These are phyloP conservation scores for Tolypocladium inflatum DNA, from an alignment of 2,329 filamentous ascomycete species.

Conservation along the genomic window DNA sequence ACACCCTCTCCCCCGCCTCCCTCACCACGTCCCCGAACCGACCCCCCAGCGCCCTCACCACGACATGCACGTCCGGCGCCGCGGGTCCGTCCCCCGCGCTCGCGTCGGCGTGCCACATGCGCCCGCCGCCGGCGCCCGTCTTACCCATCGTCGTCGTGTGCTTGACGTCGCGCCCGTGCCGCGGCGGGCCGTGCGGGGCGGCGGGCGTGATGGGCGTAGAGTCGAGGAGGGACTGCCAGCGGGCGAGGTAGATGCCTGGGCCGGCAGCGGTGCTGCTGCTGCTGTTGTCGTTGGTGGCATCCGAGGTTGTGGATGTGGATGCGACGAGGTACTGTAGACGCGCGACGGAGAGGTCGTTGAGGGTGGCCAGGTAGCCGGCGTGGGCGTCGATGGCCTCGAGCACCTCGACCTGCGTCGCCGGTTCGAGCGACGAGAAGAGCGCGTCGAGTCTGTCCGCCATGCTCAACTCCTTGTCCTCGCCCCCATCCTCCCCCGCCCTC, in stretches of 20 bases:
- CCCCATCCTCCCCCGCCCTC: slow-evolving; percentile 14
- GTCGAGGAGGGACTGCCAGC: slow-evolving; percentile 65
- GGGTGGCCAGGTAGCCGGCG: slow-evolving; percentile 44
- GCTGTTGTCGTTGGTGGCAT: slow-evolving; percentile 5
- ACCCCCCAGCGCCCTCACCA: slow-evolving; percentile 24
- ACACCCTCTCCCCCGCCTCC: slow-evolving; percentile 9
- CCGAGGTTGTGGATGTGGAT: slow-evolving; percentile 1
- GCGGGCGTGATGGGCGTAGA: slow-evolving; percentile 59
- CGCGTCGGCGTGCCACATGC: slow-evolving; percentile 4
- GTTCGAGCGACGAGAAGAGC: slow-evolving; percentile 37
- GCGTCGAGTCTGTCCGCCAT: slow-evolving; percentile 29
- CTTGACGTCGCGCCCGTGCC: slow-evolving; percentile 44
- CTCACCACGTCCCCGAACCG: slow-evolving; percentile 32
- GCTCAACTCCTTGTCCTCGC: slow-evolving; percentile 9
- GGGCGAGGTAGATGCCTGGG: slow-evolving; percentile 61
- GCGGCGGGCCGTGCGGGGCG: slow-evolving; percentile 38
- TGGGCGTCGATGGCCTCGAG: slow-evolving; percentile 48
- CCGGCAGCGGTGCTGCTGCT: slow-evolving; percentile 36
- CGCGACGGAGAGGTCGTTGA: slow-evolving; percentile 42
- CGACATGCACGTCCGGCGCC: slow-evolving; percentile 18
- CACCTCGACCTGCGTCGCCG: slow-evolving; percentile 34
- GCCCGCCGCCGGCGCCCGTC: slow-evolving; percentile 20
- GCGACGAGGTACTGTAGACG: slow-evolving; percentile 51
- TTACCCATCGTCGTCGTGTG: slow-evolving; percentile 32
- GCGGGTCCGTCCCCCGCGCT: slow-evolving; percentile 12